Evolutionary conservation across 2,329 filamentous ascomycete species (phyloP).

Genomic region (Colletotrichum godetiae): DNA sequence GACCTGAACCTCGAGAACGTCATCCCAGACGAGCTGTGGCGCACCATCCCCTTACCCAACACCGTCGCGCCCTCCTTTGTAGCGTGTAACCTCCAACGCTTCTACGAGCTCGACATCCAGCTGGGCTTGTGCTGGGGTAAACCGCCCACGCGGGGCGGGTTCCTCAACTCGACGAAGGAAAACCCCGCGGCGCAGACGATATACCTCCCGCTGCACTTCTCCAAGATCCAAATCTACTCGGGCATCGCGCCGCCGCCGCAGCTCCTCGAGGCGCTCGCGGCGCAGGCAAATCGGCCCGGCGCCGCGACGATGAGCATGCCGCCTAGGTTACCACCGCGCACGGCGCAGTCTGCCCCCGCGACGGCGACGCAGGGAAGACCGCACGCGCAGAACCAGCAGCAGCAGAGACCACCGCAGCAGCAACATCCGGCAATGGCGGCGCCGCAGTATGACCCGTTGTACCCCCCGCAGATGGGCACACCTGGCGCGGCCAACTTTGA

Average conservation of each 20-base stretch:
- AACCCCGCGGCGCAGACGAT: conserved; percentile 68
- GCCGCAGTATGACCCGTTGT: conserved; percentile 60
- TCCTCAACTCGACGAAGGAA: conserved; percentile 39
- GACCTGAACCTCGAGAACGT: conserved; percentile 74
- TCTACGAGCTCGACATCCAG: conserved; percentile 86
- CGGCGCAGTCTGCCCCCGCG: conserved; percentile 41
- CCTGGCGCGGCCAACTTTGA: conserved; percentile 62
- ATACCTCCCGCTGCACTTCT: conserved; percentile 81
- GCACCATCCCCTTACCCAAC: conserved; percentile 77
- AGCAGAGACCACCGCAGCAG: conserved; percentile 39
- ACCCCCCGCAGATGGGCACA: conserved; percentile 67
- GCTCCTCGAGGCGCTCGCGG: conserved; percentile 72
- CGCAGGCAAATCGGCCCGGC: conserved; percentile 44
- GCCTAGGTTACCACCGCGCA: conserved; percentile 50
- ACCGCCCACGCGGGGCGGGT: conserved; percentile 51
- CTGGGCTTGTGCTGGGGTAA: conserved; percentile 82
- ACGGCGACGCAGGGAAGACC: conserved; percentile 37
- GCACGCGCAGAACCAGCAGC: not conserved
- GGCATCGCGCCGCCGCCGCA: conserved; percentile 85
- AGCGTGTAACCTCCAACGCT: conserved; percentile 86
- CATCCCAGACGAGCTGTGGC: conserved; percentile 81
- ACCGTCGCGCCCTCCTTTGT: conserved; percentile 88
- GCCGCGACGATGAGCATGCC: conserved; percentile 50
- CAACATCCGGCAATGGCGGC: conserved; percentile 38
- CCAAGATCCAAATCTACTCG: conserved; percentile 81